Evolutionary conservation across 176 grass and related monocot genomes (phyloP).

Genomic region (Aegilops sharonensis): DNA sequence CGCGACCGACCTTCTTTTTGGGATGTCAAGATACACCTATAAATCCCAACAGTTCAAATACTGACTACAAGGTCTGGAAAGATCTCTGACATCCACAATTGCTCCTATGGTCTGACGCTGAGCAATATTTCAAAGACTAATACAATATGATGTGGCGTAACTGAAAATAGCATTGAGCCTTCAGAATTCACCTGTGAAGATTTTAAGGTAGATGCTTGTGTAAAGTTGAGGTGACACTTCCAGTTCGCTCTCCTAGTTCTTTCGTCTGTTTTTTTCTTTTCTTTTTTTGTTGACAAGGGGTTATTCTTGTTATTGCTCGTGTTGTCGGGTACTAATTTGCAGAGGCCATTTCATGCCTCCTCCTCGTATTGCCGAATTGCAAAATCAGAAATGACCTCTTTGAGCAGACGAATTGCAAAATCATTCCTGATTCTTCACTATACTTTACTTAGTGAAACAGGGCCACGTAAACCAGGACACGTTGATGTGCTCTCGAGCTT

Average conservation of each 20-base stretch:
- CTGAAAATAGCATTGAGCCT: not conserved
- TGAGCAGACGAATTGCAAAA: not conserved
- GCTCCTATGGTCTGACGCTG: not conserved
- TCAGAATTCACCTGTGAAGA: slow-evolving; percentile 2
- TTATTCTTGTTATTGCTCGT: not conserved
- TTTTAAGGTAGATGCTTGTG: slow-evolving; percentile 18
- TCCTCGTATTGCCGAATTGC: not conserved
- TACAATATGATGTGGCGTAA: not conserved
- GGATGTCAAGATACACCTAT: slow-evolving; percentile 78
- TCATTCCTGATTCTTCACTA: not conserved
- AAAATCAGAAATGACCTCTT: not conserved
- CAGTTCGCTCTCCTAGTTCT: not conserved
- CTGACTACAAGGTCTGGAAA: slow-evolving; percentile 93
- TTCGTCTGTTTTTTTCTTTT: not conserved
- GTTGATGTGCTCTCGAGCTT: not conserved
- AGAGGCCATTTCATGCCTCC: not conserved
- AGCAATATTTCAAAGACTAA: slow-evolving; percentile 3
- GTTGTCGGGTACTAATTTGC: not conserved
- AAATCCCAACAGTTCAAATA: slow-evolving; percentile 77
- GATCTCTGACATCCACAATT: slow-evolving; percentile 55
- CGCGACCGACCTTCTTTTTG: slow-evolving; percentile 62
- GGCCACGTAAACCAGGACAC: not conserved
- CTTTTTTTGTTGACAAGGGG: not conserved
- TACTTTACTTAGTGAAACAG: not conserved
- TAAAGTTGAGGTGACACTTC: not conserved